A percentile compares a stretch with the other conserved stretches of the same genome.
Conservation (phyloP, 2,329 filamentous ascomycete genomes). For the Cercospora janseana region DNA sequence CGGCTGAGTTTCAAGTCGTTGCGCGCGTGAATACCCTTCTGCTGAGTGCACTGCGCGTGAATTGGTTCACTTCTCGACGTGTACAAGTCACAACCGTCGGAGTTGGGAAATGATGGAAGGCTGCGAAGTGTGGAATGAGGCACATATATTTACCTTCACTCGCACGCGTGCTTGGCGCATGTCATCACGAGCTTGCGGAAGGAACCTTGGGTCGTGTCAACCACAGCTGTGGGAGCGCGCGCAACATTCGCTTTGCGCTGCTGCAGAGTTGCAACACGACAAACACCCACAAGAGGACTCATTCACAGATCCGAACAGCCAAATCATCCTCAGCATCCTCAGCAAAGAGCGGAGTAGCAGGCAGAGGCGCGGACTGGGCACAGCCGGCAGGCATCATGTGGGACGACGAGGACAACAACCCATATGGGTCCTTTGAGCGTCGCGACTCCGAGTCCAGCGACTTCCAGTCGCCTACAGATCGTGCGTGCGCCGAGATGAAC, state of each 20-base stretch:
- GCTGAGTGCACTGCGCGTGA: no score
- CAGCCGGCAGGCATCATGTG: slow-evolving; percentile 65
- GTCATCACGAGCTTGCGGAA: slow-evolving; percentile 14
- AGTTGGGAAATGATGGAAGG: slow-evolving; percentile 16
- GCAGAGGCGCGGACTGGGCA: slow-evolving; percentile 1
- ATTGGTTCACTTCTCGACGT: no score
- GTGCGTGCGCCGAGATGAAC: slow-evolving; percentile 22
- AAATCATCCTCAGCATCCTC: slow-evolving; percentile 2
- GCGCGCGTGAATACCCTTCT: no score
- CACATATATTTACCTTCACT: slow-evolving; percentile 7
- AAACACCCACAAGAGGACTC: not conserved
- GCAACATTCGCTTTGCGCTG: slow-evolving; percentile 5
- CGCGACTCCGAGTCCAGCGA: slow-evolving; percentile 75
- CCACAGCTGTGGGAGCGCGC: slow-evolving; percentile 11
- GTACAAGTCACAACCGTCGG: no score
- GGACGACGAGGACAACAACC: slow-evolving; percentile 99
- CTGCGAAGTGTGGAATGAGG: slow-evolving; percentile 13
- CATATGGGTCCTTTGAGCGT: slow-evolving; percentile 90
- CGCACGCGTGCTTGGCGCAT: slow-evolving; percentile 11
- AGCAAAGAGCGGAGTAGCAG: not conserved
- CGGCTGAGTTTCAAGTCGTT: no score
- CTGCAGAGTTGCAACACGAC: no score
- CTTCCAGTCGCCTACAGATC: slow-evolving; percentile 32
- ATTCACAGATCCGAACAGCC: not conserved
- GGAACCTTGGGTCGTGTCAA: slow-evolving; percentile 9